These are phyloP conservation scores for Knufia petricola DNA, from an alignment of 2,329 filamentous ascomycete species.

Conservation along the genomic window DNA sequence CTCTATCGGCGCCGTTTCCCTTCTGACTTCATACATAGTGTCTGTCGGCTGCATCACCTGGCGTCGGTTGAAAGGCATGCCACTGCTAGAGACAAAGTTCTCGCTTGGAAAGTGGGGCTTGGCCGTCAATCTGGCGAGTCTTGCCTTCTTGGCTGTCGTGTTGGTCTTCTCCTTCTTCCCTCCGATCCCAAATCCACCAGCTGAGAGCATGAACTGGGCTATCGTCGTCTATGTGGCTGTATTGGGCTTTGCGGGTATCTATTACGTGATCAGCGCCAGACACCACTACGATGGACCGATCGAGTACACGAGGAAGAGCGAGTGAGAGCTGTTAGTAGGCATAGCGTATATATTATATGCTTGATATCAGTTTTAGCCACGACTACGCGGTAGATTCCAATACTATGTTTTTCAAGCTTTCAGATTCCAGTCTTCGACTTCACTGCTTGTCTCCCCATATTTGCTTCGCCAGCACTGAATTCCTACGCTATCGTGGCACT, in stretches of 20 bases:
- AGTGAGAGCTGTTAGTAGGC: not conserved
- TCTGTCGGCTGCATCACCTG: slow-evolving; percentile 29
- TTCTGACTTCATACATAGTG: slow-evolving; percentile 35
- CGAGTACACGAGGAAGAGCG: slow-evolving; percentile 18
- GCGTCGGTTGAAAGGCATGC: slow-evolving; percentile 27
- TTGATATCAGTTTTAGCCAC: too few relatives aligned
- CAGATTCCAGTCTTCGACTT: too few relatives aligned
- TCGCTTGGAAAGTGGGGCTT: slow-evolving; percentile 32
- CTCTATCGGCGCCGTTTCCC: slow-evolving; percentile 30
- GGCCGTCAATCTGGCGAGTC: slow-evolving; percentile 29
- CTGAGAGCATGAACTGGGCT: slow-evolving; percentile 24
- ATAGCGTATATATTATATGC: too few relatives aligned
- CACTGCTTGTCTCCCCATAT: too few relatives aligned
- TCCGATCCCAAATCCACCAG: slow-evolving; percentile 16
- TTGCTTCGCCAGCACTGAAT: too few relatives aligned
- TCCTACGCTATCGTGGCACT: too few relatives aligned
- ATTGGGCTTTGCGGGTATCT: slow-evolving; percentile 19
- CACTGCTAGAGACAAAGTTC: slow-evolving; percentile 30
- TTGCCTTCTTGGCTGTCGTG: slow-evolving; percentile 19
- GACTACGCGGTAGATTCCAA: too few relatives aligned
- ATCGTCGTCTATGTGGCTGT: slow-evolving; percentile 23
- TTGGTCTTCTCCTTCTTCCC: slow-evolving; percentile 25
- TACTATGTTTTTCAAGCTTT: too few relatives aligned
- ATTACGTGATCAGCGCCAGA: slow-evolving; percentile 21
- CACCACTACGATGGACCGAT: slow-evolving; percentile 25